Conservation (phyloP, 441 rosid species). For the Gossypium armourianum region DNA sequence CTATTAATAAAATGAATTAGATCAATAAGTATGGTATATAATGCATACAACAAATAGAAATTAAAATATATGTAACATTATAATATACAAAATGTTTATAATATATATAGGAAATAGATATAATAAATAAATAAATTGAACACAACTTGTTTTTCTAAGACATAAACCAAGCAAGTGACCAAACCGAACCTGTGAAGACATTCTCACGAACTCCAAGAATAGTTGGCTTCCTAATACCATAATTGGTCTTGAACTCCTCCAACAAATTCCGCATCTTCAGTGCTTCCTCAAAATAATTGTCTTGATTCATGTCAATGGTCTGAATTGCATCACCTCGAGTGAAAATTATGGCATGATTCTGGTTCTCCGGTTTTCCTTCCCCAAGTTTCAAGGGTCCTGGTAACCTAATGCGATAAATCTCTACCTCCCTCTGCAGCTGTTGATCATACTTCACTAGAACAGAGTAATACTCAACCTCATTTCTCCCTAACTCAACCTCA, state of each 20-base stretch:
- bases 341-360: slow-evolving; percentile 80
- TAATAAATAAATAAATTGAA: slow-evolving; percentile 6
- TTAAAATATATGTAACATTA: too few species aligned
- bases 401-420: slow-evolving; percentile 63
- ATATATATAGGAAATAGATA: too few species aligned
- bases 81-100: too few species aligned
- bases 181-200: slow-evolving; percentile 79
- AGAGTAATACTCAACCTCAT: slow-evolving; percentile 50
- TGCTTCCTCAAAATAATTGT: slow-evolving; percentile 81
- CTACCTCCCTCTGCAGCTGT: slow-evolving; percentile 55
- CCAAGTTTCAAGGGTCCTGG: slow-evolving; percentile 87
- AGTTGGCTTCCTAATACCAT: slow-evolving; percentile 75
- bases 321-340: slow-evolving; percentile 87
- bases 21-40: too few species aligned
- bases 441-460: slow-evolving; percentile 79
- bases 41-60: too few species aligned
- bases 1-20: slow-evolving; percentile 13
- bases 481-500: slow-evolving; percentile 46
- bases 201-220: slow-evolving; percentile 83
- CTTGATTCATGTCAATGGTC: slow-evolving; percentile 92
- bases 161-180: slow-evolving; percentile 89
- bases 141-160: slow-evolving; percentile 80
- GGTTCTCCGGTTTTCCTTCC: slow-evolving; percentile 88
- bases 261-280: slow-evolving; percentile 81
- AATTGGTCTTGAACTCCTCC: slow-evolving; percentile 56